Evolutionary conservation across 495 filamentous ascomycete genomes (phyloP).

Genomic region (Recurvomyces mirabilis): DNA sequence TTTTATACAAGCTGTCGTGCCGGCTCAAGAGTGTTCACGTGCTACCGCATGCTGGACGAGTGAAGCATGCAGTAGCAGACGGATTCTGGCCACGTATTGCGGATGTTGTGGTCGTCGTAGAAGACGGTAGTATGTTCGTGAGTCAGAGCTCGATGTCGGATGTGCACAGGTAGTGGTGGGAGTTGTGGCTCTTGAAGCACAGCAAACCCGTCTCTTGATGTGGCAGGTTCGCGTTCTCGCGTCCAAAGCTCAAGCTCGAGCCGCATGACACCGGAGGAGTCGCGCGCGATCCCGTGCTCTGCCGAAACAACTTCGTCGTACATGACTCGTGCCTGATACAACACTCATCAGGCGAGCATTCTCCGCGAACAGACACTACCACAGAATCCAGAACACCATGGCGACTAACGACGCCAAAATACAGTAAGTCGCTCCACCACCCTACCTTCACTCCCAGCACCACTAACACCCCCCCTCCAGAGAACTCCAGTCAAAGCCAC

Average conservation of each 20-base stretch:
- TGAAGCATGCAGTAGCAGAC: too few species aligned
- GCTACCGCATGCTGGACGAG: constrained; percentile 16
- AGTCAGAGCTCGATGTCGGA: not conserved
- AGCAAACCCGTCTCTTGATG: too few species aligned
- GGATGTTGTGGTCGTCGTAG: too few species aligned
- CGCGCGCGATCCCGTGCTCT: too few species aligned
- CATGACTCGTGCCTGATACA: not conserved
- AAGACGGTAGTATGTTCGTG: not conserved
- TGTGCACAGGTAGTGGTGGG: not conserved
- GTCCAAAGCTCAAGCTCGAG: too few species aligned
- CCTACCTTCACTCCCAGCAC: constrained; percentile 1
- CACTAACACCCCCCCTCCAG: constrained; percentile 35
- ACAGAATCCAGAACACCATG: too few species aligned
- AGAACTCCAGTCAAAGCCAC: constrained; percentile 70
- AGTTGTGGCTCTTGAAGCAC: not conserved
- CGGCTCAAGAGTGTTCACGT: constrained; percentile 13
- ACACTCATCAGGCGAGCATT: too few species aligned
- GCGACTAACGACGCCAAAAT: constrained; percentile 55
- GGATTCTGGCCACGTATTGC: too few species aligned
- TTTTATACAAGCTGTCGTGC: constrained; percentile 7
- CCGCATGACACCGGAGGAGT: too few species aligned
- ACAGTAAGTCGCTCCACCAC: constrained; percentile 45
- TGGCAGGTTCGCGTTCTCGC: too few species aligned
- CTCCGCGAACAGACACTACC: too few species aligned
- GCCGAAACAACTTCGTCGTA: not conserved